Evolutionary conservation across 148 eudicot species (phyloP).

Genomic region (Fagopyrum esculentum): DNA sequence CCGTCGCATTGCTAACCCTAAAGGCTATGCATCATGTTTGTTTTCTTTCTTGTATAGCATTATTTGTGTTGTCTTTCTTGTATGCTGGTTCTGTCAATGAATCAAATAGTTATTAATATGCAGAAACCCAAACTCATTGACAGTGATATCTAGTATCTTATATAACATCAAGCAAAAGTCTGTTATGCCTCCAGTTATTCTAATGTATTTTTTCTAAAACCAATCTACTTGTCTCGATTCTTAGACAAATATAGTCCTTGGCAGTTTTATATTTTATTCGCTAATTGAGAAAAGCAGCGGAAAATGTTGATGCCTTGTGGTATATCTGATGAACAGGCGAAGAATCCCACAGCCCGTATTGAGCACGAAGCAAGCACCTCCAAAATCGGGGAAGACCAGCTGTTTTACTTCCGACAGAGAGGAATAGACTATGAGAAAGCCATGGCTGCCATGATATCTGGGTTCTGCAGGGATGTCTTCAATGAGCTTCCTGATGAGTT

Average conservation of each 20-base stretch:
- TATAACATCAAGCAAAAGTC: neutral
- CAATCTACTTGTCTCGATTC: too few species aligned
- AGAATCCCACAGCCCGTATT: constrained; percentile 58
- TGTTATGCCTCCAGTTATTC: neutral
- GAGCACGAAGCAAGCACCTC: constrained; percentile 99
- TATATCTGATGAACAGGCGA: constrained; percentile 35
- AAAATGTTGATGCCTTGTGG: neutral
- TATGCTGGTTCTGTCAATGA: too few species aligned
- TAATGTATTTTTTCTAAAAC: neutral
- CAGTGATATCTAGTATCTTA: neutral
- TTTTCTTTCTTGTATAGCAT: neutral
- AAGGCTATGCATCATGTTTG: too few species aligned
- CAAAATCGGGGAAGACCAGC: constrained; percentile 89
- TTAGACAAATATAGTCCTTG: neutral
- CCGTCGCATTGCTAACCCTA: too few species aligned
- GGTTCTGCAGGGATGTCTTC: constrained; percentile 84
- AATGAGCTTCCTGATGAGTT: constrained; percentile 90
- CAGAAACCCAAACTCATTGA: neutral
- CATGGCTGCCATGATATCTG: constrained; percentile 90
- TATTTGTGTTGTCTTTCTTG: neutral
- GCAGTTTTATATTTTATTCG: neutral
- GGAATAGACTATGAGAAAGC: constrained; percentile 13
- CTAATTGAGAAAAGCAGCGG: neutral
- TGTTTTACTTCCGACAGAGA: constrained; percentile 18
- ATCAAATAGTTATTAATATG: neutral